Evolutionary conservation across 2,329 filamentous ascomycete genomes (phyloP).

Genomic region (Colletotrichum costaricense): DNA sequence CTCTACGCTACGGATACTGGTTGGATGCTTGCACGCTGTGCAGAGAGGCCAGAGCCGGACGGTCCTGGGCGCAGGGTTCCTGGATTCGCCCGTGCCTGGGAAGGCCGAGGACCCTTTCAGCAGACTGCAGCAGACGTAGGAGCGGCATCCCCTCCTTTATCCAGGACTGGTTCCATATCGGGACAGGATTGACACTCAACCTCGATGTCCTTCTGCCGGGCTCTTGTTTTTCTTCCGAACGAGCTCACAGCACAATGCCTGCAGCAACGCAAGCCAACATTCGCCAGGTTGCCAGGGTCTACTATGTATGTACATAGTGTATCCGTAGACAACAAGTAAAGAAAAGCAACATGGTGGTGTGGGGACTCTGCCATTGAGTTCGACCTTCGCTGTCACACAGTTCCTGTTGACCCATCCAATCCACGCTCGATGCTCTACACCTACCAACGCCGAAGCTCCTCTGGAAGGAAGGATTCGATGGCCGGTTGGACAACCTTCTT

Average conservation of each 20-base stretch:
- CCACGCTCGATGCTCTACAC: constrained; percentile 28
- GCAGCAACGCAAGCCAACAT: constrained; percentile 16
- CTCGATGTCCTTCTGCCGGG: constrained; percentile 5
- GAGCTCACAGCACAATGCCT: constrained; percentile 20
- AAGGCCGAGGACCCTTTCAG: constrained; percentile 9
- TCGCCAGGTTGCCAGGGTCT: constrained; percentile 9
- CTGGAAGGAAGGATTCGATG: constrained; percentile 15
- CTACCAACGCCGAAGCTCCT: constrained; percentile 11
- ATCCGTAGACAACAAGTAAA: background rate
- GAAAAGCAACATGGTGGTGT: constrained; percentile 19
- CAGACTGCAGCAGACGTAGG: background rate
- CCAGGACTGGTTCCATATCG: background rate
- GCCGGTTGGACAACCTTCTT: constrained; percentile 29
- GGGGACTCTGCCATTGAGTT: constrained; percentile 26
- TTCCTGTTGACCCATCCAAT: constrained; percentile 21
- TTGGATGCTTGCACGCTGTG: background rate
- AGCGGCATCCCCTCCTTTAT: background rate
- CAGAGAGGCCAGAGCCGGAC: background rate
- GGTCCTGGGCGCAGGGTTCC: constrained; percentile 13
- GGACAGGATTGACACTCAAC: constrained; percentile 21
- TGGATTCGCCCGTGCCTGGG: constrained; percentile 12
- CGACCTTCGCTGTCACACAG: constrained; percentile 8
- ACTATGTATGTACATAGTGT: no score
- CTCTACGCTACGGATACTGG: background rate
- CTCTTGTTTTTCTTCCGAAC: background rate